A percentile compares a stretch with the other conserved stretches of the same genome.
Evolutionary conservation across 768 basidiomycete species (phyloP).

Genomic region (Cystofilobasidium macerans): DNA sequence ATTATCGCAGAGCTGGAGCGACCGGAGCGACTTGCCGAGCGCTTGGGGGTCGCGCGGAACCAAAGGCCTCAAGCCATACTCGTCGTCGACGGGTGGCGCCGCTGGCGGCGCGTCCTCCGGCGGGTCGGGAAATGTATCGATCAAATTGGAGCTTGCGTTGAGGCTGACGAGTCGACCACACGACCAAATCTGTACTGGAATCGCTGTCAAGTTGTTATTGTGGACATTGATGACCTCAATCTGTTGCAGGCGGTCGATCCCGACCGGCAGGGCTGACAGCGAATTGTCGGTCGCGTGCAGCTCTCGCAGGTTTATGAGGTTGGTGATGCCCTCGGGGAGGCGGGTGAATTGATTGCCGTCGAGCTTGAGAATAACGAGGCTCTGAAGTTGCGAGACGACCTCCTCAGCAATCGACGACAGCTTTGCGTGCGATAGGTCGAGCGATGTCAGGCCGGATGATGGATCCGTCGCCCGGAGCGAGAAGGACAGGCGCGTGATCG

Average conservation of each 20-base stretch:
- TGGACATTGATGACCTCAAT: constrained; percentile 73
- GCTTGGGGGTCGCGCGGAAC: not conserved
- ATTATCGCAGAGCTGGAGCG: constrained; percentile 84
- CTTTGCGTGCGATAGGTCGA: constrained; percentile 81
- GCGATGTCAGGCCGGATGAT: constrained; percentile 55
- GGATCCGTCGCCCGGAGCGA: constrained; percentile 52
- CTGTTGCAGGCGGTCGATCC: constrained; percentile 63
- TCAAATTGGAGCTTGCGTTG: constrained; percentile 79
- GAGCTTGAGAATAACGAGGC: constrained; percentile 59
- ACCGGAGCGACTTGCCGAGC: constrained; percentile 59
- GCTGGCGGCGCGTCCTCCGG: constrained; percentile 44
- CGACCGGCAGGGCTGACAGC: constrained; percentile 60
- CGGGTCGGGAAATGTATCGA: constrained; percentile 61
- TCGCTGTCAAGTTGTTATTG: constrained; percentile 70
- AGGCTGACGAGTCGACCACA: constrained; percentile 60
- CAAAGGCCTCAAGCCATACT: constrained; percentile 43
- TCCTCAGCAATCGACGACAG: constrained; percentile 68
- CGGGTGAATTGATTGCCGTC: constrained; percentile 77
- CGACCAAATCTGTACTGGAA: constrained; percentile 71
- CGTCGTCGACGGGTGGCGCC: constrained; percentile 11
- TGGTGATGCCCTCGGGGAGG: constrained; percentile 72
- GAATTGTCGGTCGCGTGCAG: constrained; percentile 88
- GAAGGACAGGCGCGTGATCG: constrained; percentile 48
- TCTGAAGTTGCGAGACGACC: constrained; percentile 57
- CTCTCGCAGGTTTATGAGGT: constrained; percentile 55